phyloP scores from a whole-genome alignment of 2,329 filamentous ascomycete genomes.

The Colletotrichum camelliae region DNA sequence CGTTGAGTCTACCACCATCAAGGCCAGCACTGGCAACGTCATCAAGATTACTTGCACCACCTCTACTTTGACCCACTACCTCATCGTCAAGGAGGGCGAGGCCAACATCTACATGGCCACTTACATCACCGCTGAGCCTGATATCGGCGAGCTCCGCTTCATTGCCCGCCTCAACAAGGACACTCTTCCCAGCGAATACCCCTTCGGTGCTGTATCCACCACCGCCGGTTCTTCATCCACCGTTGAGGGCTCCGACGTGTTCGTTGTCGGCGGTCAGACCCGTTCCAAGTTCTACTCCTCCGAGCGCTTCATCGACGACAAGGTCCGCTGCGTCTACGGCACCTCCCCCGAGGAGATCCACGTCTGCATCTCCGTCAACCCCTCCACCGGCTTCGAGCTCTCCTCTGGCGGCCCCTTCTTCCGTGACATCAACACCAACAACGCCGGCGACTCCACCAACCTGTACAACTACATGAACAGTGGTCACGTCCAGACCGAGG shows the following conservation, averaged over 20 bases:
- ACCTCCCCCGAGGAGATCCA: constrained; percentile 50
- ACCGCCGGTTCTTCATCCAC: constrained; percentile 54
- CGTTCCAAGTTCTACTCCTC: constrained; percentile 75
- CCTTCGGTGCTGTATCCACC: constrained; percentile 60
- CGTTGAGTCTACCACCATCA: constrained; percentile 52
- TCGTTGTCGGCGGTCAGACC: constrained; percentile 64
- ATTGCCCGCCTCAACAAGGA: constrained; percentile 63
- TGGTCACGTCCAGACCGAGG: constrained; percentile 66
- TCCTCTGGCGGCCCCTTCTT: constrained; percentile 72
- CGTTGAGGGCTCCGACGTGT: constrained; percentile 66
- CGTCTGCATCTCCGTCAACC: constrained; percentile 63
- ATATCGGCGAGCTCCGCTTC: constrained; percentile 66
- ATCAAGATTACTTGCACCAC: constrained; percentile 68
- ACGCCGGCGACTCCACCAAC: constrained; percentile 60
- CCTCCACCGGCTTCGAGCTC: constrained; percentile 54
- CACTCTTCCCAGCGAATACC: constrained; percentile 56
- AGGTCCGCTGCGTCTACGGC: constrained; percentile 65
- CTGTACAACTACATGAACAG: constrained; percentile 76
- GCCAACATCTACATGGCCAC: constrained; percentile 67
- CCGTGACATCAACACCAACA: constrained; percentile 70
- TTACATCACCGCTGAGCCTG: constrained; percentile 62
- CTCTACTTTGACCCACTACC: constrained; percentile 67
- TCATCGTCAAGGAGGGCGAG: constrained; percentile 65
- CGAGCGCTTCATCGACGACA: constrained; percentile 72
- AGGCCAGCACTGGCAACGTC: constrained; percentile 42